phyloP scores from a whole-genome alignment of 2,329 filamentous ascomycete genomes.

The Fusarium napiforme region DNA sequence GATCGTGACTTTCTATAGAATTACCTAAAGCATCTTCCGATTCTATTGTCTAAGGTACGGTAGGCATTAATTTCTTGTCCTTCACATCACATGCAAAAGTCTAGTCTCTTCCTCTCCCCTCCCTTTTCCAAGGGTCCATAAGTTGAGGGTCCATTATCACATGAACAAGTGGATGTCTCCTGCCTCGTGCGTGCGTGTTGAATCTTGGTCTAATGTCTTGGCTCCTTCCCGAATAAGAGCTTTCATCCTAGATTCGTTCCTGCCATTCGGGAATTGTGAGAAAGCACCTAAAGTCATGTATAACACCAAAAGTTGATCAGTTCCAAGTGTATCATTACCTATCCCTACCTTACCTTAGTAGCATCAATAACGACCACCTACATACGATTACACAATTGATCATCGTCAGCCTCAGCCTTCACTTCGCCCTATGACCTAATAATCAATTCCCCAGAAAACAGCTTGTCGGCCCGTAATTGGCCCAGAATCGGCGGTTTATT shows the following conservation, averaged over 20 bases:
- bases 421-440: constrained; percentile 16
- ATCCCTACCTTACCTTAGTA: not conserved
- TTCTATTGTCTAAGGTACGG: not conserved
- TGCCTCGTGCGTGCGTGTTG: not conserved
- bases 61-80: not conserved
- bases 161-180: constrained; percentile 23
- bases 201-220: constrained; percentile 7
- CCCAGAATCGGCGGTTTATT: constrained; percentile 26
- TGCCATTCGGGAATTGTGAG: constrained; percentile 16
- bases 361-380: constrained; percentile 8
- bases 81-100: constrained; percentile 9
- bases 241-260: constrained; percentile 1
- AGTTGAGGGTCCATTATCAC: constrained; percentile 36
- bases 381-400: not conserved
- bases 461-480: constrained; percentile 28
- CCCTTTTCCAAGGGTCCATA: constrained; percentile 7
- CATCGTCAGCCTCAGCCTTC: constrained; percentile 6
- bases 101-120: not conserved
- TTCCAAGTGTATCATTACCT: not conserved
- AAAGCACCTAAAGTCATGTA: not conserved
- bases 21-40: not conserved
- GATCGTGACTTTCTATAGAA: not conserved
- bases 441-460: constrained; percentile 30
- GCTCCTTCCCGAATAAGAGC: constrained; percentile 35
- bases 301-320: constrained; percentile 7